Evolutionary conservation across 257 asterid genomes (phyloP).

Genomic region (Linaria vulgaris): DNA sequence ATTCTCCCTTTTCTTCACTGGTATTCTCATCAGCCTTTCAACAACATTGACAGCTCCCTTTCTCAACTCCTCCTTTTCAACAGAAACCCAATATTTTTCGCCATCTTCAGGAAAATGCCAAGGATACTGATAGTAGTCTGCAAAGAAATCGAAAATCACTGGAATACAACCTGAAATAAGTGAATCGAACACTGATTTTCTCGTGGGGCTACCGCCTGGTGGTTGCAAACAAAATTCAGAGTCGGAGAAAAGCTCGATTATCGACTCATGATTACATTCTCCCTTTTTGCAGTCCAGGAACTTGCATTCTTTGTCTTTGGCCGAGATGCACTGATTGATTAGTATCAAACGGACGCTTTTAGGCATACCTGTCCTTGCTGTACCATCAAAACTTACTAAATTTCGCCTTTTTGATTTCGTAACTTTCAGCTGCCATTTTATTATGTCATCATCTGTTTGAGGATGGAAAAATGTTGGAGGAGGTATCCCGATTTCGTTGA

Average conservation of each 20-base stretch:
- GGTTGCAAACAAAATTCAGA: constrained; percentile 81
- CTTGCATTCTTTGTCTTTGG: constrained; percentile 35
- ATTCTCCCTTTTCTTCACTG: constrained; percentile 44
- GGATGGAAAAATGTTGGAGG: constrained; percentile 79
- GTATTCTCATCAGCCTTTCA: constrained; percentile 48
- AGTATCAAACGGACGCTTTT: constrained; percentile 49
- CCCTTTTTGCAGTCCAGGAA: constrained; percentile 54
- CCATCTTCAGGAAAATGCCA: constrained; percentile 70
- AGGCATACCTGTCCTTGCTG: constrained; percentile 44
- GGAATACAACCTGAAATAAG: constrained; percentile 67
- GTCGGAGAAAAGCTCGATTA: constrained; percentile 42
- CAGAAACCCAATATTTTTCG: constrained; percentile 51
- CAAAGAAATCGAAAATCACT: constrained; percentile 59
- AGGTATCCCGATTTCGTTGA: constrained; percentile 62
- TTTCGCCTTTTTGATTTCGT: constrained; percentile 29
- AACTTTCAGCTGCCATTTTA: constrained; percentile 51
- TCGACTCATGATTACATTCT: constrained; percentile 39
- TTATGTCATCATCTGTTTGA: constrained; percentile 50
- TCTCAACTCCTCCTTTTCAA: constrained; percentile 55
- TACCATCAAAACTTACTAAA: constrained; percentile 64
- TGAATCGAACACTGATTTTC: constrained; percentile 72
- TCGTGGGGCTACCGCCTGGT: constrained; percentile 71
- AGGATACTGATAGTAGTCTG: constrained; percentile 69
- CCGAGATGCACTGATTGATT: constrained; percentile 48
- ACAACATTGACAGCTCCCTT: constrained; percentile 42